Evolutionary conservation across 148 eudicot genomes (phyloP).

Genomic region (Vaccinium vitisidaea): DNA sequence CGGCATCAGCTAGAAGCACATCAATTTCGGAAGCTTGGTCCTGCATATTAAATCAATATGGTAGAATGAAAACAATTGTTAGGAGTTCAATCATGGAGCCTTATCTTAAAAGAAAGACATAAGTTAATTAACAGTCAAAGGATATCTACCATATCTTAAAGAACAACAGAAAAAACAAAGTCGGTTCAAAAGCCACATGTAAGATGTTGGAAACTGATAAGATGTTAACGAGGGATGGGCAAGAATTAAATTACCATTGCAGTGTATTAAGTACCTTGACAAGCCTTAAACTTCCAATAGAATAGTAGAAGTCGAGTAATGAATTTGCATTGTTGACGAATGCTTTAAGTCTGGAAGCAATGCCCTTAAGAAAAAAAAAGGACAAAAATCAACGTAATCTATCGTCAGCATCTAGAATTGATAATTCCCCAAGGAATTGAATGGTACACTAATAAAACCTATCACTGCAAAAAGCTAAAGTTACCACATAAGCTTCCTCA

Average conservation of each 20-base stretch:
- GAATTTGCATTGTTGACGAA: slow-evolving; percentile 48
- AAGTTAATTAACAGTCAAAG: neutral
- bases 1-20: slow-evolving; percentile 57
- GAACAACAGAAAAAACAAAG: neutral
- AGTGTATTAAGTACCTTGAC: slow-evolving; percentile 55
- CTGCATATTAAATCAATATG: slow-evolving; percentile 29
- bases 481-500: slow-evolving; percentile 51
- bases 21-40: slow-evolving; percentile 62
- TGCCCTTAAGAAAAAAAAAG: slow-evolving; percentile 38
- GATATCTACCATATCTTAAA: neutral
- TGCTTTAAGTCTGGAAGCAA: slow-evolving; percentile 59
- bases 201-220: neutral
- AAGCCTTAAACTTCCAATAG: slow-evolving; percentile 64
- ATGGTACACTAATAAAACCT: neutral
- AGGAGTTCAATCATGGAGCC: neutral
- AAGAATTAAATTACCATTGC: neutral
- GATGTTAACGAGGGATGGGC: neutral
- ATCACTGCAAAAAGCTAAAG: neutral
- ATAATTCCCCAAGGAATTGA: too few relatives aligned
- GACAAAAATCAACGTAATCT: neutral
- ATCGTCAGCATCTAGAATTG: too few relatives aligned
- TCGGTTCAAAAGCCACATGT: too few relatives aligned
- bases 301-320: slow-evolving; percentile 65
- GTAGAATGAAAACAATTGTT: neutral
- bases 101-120: neutral